Evolutionary conservation across 331 rosid species (phyloP), one percentile per base, ranked within the genome.

Genomic region (Acacia concinna): DNA sequence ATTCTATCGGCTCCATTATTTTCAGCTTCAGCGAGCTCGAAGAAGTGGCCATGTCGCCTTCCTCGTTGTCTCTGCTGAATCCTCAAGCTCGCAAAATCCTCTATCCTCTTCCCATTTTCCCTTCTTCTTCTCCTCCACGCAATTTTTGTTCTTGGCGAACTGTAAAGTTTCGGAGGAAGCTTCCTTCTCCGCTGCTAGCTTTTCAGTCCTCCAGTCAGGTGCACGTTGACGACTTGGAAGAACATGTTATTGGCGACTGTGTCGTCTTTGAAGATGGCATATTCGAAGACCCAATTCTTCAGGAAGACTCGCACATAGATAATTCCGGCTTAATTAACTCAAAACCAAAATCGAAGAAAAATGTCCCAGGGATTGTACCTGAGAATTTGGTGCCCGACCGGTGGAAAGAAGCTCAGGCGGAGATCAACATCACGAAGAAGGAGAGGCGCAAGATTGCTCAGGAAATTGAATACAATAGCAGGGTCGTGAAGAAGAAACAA

Each of bases 341-440:
- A n/a, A 75, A 69, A 15, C 37, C 68, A 25, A 82, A 44, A 59
- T 85, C 82, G 23, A 87, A 63, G 54, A 87, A 78, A 30, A 46
- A 70, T 0, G 77, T 35, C 7, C 54, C 63, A 0, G 84, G 64
- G 14, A 66, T 75, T 27, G 44, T 41, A 60, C n/a, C 87, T 0
- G 94, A 88, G 77, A 87, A 87, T 81, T 65, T 95, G 89, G 89
- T 95, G 44, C 96, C 98, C 3, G 94, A 89, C 8, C 79, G 85
- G 68, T 93, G 99, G 99, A 79, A 85, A 63, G 94, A 93, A 71
- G 87, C 83, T 14, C 99, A 91, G 76, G 98, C 96, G 1, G 96
- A 88, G 77, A 88, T 91, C 54, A 93, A 91, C 72, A 88, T 93
- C 17, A 93, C 98, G 30, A 95, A 95, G 89, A 91, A 82, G 68